Conservation (phyloP, 2,329 filamentous ascomycete species). For the Pyrenophora teres region DNA sequence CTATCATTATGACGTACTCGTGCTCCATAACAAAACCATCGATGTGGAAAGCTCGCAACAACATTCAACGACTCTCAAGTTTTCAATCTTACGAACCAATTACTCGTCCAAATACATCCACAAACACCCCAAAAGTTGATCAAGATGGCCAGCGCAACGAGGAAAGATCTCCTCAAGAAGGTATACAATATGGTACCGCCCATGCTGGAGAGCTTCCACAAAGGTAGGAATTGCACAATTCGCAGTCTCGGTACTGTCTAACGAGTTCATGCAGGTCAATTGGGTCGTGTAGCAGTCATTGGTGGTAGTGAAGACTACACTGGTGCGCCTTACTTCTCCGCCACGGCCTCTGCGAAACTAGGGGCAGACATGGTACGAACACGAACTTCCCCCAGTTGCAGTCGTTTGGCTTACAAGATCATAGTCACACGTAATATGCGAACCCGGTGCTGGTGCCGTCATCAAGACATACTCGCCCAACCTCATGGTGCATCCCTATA, state of each 20-base stretch:
- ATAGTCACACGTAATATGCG: constrained; percentile 93
- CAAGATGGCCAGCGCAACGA: constrained; percentile 60
- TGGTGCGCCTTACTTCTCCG: constrained; percentile 95
- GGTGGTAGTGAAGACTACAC: constrained; percentile 96
- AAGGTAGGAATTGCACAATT: constrained; percentile 63
- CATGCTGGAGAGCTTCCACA: constrained; percentile 94
- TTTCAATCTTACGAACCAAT: background rate
- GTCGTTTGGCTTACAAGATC: constrained; percentile 18
- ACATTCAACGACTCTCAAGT: constrained; percentile 3
- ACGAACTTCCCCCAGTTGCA: background rate
- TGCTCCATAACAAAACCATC: constrained; percentile 18
- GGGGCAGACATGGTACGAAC: constrained; percentile 81
- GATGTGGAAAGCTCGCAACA: constrained; percentile 10
- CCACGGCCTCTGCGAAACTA: constrained; percentile 90
- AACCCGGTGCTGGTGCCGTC: constrained; percentile 77
- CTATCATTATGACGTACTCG: constrained; percentile 29
- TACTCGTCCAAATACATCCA: background rate
- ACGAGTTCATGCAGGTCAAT: constrained; percentile 67
- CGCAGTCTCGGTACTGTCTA: constrained; percentile 7
- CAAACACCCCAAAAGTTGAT: background rate
- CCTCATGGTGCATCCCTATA: constrained; percentile 96
- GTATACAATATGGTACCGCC: constrained; percentile 91
- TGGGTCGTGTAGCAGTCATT: constrained; percentile 90
- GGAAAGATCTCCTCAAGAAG: constrained; percentile 76
- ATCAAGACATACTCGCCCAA: constrained; percentile 99